Base-by-base conservation (phyloP, 1,284 basidiomycete species). In the Fistulina hepatica region DNA sequence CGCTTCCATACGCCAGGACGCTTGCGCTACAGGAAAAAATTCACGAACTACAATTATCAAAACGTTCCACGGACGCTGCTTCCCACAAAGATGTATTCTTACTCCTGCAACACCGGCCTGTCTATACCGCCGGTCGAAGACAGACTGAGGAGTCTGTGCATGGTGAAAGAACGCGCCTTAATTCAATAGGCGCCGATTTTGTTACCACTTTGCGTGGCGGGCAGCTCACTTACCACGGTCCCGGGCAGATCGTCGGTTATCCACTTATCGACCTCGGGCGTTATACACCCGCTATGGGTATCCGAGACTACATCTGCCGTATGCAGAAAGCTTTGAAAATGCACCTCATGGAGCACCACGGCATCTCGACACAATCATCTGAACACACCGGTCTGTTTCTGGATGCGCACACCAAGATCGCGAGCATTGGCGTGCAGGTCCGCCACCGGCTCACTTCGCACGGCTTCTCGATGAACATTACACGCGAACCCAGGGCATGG, bases 211-310 rank as follows among this genome's bases (percentile, higher is more conserved):
- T 78, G 44, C 71, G 95, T 42, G 94, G 94, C 8, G 94, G 94
- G 2, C 81, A 97, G 58, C 73, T 92, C 40, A 99, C 95, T 2
- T 99, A 91, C 58, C 95, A 99, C 57, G 95, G 95, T 0, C 94
- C 94, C 0, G 95, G 95, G 2, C 95, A 99, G 60, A 68, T 99
- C 45, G 86, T 97, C 10, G 95, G 91, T 22, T 99, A 99, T 54
- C 90, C 92, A 1, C 71, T 97, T 36, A 66, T 97, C 31, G 92
- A 98, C 60, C 69, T 97, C 12, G 64, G 64, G 24, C 70, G 71
- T 27, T 64, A 65, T 40, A 56, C 63, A 17, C 70, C 73, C 2
- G 57, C 64, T 23, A 69, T 76, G 54, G 67, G 78, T 39, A 72
- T 77, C 43, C 74, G 73, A 31, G 79, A 79, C 44, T 90, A 89